Base-by-base conservation (phyloP, 2,329 filamentous ascomycete species). In the Dactylellina sp. region DNA sequence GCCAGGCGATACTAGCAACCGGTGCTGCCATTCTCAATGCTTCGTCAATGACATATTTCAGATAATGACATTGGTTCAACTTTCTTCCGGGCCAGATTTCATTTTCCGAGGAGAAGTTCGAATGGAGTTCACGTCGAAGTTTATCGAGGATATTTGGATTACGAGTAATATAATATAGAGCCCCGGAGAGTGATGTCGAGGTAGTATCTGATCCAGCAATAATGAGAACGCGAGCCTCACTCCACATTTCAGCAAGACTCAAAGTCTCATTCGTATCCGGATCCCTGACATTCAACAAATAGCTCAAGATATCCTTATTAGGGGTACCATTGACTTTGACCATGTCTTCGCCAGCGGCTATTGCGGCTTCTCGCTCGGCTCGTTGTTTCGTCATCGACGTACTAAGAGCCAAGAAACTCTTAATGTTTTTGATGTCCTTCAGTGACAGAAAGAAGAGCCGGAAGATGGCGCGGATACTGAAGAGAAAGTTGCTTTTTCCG, bases 291-390 rank as follows among this genome's bases (percentile, higher is more conserved):
- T 88, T 89, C 71, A 92, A 85, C 9, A 92, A 84, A 80, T 91
- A 88, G 81, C 91, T 89, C 82, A 92, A 91, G 82, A 92, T 91
- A 79, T 92, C 90, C 65, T 89, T 87, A 35, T 89, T 88, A 52
- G 85, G 88, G 76, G 86, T 87, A 76, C 88, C 87, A 25, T 88
- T 88, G 24, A 89, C 82, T 74, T 88, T 87, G 11, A 53, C 50
- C 53, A 88, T 57, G 50, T 68, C 62, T 32, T 75, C 71, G 20
- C 71, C 60, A 24, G 56, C 50, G 25, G 55, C 42, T n/a, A 32
- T 64, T 1, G 60, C 60, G 25, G 60, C 53, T 37, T 72, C 68
- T 35, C 37, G 44, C 1, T 35, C 53, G 18, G 44, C 63, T 7
- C 60, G 39, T 42, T 65, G 42, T 9, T 49, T 49, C 14, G 60